phyloP scores from a whole-genome alignment of 257 asterid species.

The Oldenlandia corymbosa region DNA sequence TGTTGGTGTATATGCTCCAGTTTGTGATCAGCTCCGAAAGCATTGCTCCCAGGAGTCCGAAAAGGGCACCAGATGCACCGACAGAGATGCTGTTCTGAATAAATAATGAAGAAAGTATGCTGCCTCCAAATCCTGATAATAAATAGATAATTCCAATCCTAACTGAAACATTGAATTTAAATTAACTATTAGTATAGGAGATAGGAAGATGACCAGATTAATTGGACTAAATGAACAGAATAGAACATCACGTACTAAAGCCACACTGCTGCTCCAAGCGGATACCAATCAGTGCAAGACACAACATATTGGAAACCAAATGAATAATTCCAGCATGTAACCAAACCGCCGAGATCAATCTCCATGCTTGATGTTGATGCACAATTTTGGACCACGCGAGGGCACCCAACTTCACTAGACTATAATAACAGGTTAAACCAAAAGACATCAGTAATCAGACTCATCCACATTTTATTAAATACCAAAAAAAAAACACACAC shows the following conservation, averaged over 20 bases:
- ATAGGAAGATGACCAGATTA: too few species aligned
- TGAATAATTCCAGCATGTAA: conserved; percentile 86
- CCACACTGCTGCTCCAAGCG: conserved; percentile 96
- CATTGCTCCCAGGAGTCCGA: conserved; percentile 97
- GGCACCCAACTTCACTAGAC: conserved; percentile 74
- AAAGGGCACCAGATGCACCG: conserved; percentile 97
- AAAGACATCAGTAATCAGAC: conserved; percentile 2
- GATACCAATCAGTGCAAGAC: conserved; percentile 71
- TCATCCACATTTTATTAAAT: too few species aligned
- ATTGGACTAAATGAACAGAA: too few species aligned
- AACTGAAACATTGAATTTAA: conserved; percentile 33
- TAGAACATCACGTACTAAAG: conserved; percentile 51
- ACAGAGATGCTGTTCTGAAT: conserved; percentile 54
- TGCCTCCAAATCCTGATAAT: conserved; percentile 82
- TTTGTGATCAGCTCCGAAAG: conserved; percentile 83
- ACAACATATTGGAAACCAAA: conserved; percentile 70
- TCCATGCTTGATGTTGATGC: conserved; percentile 76
- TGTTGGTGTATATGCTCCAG: conserved; percentile 82
- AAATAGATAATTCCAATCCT: conserved; percentile 64
- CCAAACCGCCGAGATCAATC: conserved; percentile 86
- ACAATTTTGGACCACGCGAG: conserved; percentile 72
- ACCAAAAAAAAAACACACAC: too few species aligned
- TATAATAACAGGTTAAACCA: conserved; percentile 23
- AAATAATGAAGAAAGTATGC: conserved; percentile 63
- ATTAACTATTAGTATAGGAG: not conserved